Percentiles rank a stretch among this genome's conserved stretches.
phyloP scores from a whole-genome alignment of 2,329 filamentous ascomycete species.

The Dactylellina cionopaga region DNA sequence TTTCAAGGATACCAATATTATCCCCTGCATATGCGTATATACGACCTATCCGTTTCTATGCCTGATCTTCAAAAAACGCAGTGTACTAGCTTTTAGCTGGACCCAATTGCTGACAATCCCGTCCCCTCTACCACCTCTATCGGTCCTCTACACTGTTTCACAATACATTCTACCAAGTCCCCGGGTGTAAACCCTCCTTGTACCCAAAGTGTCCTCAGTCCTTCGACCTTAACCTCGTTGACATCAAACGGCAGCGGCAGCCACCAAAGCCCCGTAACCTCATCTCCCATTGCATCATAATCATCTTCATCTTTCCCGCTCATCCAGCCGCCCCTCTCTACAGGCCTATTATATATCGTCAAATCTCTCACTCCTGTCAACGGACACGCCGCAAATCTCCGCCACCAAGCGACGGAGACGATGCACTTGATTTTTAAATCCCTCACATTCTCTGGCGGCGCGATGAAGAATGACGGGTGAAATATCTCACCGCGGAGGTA shows the following conservation, averaged over 20 bases:
- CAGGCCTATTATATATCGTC: background rate
- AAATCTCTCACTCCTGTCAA: constrained; percentile 14
- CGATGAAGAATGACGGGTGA: constrained; percentile 40
- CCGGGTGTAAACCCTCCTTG: constrained; percentile 18
- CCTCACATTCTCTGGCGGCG: constrained; percentile 1
- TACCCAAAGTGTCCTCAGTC: constrained; percentile 23
- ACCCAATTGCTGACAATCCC: background rate
- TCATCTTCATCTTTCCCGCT: constrained; percentile 3
- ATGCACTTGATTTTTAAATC: constrained; percentile 21
- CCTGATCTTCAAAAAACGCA: too few relatives aligned
- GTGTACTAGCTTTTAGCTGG: too few relatives aligned
- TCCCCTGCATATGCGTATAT: background rate
- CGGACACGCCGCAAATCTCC: constrained; percentile 9
- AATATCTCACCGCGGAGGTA: constrained; percentile 26
- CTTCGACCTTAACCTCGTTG: constrained; percentile 29
- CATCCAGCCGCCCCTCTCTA: background rate
- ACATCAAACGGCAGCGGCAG: constrained; percentile 10
- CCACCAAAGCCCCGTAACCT: background rate
- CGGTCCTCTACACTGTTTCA: constrained; percentile 1
- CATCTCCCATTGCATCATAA: background rate
- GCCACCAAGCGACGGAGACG: constrained; percentile 32
- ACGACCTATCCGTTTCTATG: too few relatives aligned
- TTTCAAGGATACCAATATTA: too few relatives aligned
- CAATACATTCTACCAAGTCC: constrained; percentile 37
- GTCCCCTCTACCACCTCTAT: constrained; percentile 3